These are phyloP conservation scores for Lecanosticta acicola DNA, from an alignment of 2,329 filamentous ascomycete genomes.

Conservation along the genomic window DNA sequence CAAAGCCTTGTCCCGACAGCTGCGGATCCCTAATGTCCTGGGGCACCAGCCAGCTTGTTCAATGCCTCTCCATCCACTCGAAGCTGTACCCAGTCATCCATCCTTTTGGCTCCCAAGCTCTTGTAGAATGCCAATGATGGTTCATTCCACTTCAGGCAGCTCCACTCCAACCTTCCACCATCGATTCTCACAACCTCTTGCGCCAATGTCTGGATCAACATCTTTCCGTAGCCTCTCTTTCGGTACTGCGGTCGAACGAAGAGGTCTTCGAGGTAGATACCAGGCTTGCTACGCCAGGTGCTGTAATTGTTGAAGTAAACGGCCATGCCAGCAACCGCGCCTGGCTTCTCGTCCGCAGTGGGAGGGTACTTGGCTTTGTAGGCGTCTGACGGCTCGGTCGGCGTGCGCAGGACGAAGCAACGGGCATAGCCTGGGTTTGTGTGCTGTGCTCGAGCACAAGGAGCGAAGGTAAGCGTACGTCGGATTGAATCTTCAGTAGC, in stretches of 20 bases:
- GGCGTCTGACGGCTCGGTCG: slow-evolving; percentile 36
- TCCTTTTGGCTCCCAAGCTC: slow-evolving; percentile 55
- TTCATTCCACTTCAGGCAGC: slow-evolving; percentile 87
- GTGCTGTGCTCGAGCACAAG: slow-evolving; percentile 36
- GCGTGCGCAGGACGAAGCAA: slow-evolving; percentile 58
- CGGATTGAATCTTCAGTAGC: slow-evolving; percentile 70
- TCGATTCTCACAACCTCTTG: slow-evolving; percentile 67
- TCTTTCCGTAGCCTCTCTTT: slow-evolving; percentile 72
- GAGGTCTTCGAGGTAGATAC: slow-evolving; percentile 92
- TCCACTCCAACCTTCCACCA: slow-evolving; percentile 80
- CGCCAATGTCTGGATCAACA: slow-evolving; percentile 69
- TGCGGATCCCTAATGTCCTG: not conserved
- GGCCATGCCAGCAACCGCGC: slow-evolving; percentile 65
- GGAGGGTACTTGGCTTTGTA: slow-evolving; percentile 15
- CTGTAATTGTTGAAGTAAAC: slow-evolving; percentile 95
- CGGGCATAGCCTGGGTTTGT: slow-evolving; percentile 60
- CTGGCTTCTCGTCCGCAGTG: slow-evolving; percentile 25
- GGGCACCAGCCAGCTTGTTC: slow-evolving; percentile 49
- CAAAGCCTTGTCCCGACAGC: not conserved
- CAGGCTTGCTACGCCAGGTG: slow-evolving; percentile 81
- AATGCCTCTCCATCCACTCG: slow-evolving; percentile 64
- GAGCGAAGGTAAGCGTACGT: slow-evolving; percentile 72
- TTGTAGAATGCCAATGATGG: slow-evolving; percentile 82
- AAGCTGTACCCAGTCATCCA: slow-evolving; percentile 70
- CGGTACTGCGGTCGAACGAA: slow-evolving; percentile 68